Evolutionary conservation across 306 rosid species (phyloP), one percentile per base, ranked within the genome.

Genomic region (Hylodesmum podocarpum): DNA sequence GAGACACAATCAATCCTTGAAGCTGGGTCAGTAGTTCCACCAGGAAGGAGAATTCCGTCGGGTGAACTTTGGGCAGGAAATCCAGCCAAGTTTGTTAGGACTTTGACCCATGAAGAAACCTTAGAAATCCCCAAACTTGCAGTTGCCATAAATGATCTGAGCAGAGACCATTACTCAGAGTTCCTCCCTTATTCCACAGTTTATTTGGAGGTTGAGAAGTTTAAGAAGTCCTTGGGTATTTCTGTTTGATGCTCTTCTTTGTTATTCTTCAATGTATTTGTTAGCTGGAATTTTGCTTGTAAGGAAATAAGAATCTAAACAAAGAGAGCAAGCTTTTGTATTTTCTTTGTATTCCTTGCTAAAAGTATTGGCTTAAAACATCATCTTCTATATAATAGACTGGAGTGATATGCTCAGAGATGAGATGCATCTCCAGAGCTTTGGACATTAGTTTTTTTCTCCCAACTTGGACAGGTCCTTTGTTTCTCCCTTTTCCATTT

Each of bases 51-150:
- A 77, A 96, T 96, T 66, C 99, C 99, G 15, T 84, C 91, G 0
- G 98, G 97, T 54, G 96, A 96, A 86, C 97, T 96, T 58, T 96
- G 97, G 99, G 98, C 97, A 3, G 98, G 99, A 80, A 96, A 96
- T 81, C 99, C 99, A 1, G 99, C 99, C 11, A 88, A 86, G 85
- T 93, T 86, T 87, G 94, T 96, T 68, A 88, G 97, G 83, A 79
- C 91, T 28, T 75, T 93, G 75, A 83, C 94, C 64, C 94, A 91
- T 71, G 99, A 96, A 85, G 99, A 96, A 87, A 93, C 85, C 82
- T 64, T 91, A 74, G 99, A 96, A 86, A 96, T 96, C 80, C 98
- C 98, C 25, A 96, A 96, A 87, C 98, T 96, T 10, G 98, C 99
- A 0, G 93, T 92, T 19, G 99, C 98, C 31, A 89, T 93, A 72